Evolutionary conservation across 1,284 basidiomycete species (phyloP).

Genomic region (Coniferiporia sulphurascens): DNA sequence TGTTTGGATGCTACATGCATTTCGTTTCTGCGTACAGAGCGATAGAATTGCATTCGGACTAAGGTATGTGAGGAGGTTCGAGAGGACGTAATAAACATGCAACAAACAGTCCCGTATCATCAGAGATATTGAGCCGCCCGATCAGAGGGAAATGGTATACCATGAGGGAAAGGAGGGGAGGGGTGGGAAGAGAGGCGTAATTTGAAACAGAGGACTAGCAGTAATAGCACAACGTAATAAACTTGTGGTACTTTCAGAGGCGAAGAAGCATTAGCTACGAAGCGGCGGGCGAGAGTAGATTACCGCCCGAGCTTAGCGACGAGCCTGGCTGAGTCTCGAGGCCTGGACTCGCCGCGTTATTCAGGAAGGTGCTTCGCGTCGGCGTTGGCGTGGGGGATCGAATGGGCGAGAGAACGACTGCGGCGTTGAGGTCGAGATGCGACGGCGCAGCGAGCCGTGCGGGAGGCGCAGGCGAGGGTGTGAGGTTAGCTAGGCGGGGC

Average conservation of each 20-base stretch:
- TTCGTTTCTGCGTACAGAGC: not conserved
- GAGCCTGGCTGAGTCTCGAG: constrained; percentile 1
- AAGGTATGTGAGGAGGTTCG: not conserved
- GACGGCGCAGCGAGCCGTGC: not conserved
- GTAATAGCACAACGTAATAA: not conserved
- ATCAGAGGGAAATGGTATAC: not conserved
- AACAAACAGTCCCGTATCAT: not conserved
- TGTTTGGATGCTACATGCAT: not conserved
- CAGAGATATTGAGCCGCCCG: not conserved
- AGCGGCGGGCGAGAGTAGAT: not conserved
- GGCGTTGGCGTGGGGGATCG: not conserved
- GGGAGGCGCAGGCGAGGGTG: not conserved
- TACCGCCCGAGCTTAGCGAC: not conserved
- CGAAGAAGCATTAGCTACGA: not conserved
- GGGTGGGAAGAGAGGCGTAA: too few relatives aligned
- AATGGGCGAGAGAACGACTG: not conserved
- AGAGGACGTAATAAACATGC: not conserved
- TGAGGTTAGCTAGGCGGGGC: not conserved
- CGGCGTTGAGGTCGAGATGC: constrained; percentile 4
- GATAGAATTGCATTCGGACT: not conserved
- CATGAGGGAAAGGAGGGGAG: not conserved
- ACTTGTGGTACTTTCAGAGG: not conserved
- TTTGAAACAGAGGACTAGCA: not conserved
- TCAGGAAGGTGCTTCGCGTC: not conserved
- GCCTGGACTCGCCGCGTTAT: not conserved